Percentiles rank a stretch among this genome's conserved stretches.
phyloP scores from a whole-genome alignment of 2,329 filamentous ascomycete genomes.

The Colletotrichum paranaense region DNA sequence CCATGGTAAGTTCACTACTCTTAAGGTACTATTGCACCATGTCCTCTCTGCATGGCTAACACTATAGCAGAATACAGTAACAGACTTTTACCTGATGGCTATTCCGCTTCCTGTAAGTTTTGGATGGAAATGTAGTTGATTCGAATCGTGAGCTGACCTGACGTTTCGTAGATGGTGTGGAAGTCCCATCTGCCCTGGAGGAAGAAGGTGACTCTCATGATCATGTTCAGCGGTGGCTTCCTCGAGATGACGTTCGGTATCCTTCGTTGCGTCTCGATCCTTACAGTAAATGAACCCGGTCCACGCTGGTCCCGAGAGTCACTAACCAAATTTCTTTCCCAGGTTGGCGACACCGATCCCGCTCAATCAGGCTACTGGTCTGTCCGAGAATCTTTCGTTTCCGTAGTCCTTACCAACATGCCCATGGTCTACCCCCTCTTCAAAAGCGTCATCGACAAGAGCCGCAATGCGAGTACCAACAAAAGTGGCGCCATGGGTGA shows the following conservation, averaged over 20 bases:
- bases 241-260: slow-evolving; percentile 31
- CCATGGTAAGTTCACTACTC: background rate
- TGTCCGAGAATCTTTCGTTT: slow-evolving; percentile 53
- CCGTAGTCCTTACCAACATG: slow-evolving; percentile 51
- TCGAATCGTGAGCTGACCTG: background rate
- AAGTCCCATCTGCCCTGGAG: slow-evolving; percentile 20
- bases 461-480: slow-evolving; percentile 27
- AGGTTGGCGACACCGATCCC: slow-evolving; percentile 44
- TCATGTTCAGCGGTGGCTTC: slow-evolving; percentile 33
- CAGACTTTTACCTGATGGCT: slow-evolving; percentile 28
- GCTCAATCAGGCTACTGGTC: slow-evolving; percentile 51
- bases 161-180: slow-evolving; percentile 11
- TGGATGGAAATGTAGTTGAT: too few species aligned
- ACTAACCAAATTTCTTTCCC: slow-evolving; percentile 7
- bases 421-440: slow-evolving; percentile 52
- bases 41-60: too few species aligned
- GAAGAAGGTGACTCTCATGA: slow-evolving; percentile 23
- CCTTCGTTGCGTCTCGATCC: slow-evolving; percentile 27
- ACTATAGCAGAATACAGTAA: slow-evolving; percentile 9
- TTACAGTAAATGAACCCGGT: background rate
- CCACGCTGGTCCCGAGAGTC: too few species aligned
- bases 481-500: slow-evolving; percentile 2
- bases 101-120: too few species aligned
- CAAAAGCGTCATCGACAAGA: slow-evolving; percentile 39
- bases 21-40: too few species aligned